Base-by-base conservation (phyloP, 2,329 filamentous ascomycete species). In the Fusarium sarcochroum region DNA sequence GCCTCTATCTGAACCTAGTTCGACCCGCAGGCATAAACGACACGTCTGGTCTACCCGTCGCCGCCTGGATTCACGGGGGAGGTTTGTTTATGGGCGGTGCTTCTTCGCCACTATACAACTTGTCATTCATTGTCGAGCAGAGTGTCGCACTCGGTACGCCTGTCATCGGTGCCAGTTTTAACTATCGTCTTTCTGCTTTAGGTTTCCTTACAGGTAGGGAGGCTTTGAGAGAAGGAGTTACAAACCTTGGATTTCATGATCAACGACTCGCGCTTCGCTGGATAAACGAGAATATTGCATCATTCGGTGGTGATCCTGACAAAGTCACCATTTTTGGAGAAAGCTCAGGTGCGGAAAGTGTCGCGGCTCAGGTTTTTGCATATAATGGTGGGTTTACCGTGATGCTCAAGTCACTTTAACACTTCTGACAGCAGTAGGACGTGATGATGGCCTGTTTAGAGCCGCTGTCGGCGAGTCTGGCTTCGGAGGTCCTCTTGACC, bases 1-100 rank as follows among this genome's bases (percentile, higher is more conserved):
- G 89, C 63, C 80, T 91, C 6, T 88, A 86, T 44, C 77, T 91
- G 63, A 91, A 90, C 68, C 82, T 91, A 9, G 79, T 91, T 25
- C 83, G 88, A 5, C 87, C 87, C 0, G 76, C 83, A 10, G 83
- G 84, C 7, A 78, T 82, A 6, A 74, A 79, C 10, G 64, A 76
- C 32, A 69, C 72, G 9, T 74, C 76, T 4, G 80, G 77, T 13
- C 79, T 90, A 4, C 88, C 88, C 0, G 84, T 90, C 8, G 82
- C 81, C 13, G 81, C 89, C 1, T 90, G 87, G 87, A 87, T 90
- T 44, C 84, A 89, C 58, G 83, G 83, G 34, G 77, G 77, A 23
- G 76, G 76, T 17, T 45, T 79, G 21, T 63, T 32, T n/a, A 73
- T 75, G 73, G 77, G 77, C 4, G 77, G 77, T 20, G 73, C 72